Base-by-base conservation (phyloP, 2,329 filamentous ascomycete genomes). In the Metarhizium sp. region DNA sequence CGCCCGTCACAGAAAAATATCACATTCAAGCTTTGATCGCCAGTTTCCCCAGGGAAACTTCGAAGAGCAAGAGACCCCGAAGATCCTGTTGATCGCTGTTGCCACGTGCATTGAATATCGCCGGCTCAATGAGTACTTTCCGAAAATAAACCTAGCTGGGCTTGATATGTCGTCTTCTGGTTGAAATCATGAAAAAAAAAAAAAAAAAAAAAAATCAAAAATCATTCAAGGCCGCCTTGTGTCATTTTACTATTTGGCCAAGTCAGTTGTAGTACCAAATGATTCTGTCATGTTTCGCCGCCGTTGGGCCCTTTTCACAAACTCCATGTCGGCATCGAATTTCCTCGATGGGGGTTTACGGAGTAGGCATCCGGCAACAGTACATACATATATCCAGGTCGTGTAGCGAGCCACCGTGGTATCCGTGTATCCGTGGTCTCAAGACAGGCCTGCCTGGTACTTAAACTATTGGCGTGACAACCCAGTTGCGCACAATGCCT, bases 71-170 rank as follows among this genome's bases (percentile, higher is more conserved):
- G 16, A 52, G 53, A 50, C 36, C 18, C 46, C 57, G 55, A 57
- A 52, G 55, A 58, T 57, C 57, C 47, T 51, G 46, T 47, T 48
- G 45, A 48, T 48, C 45, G 4, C 14, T 16, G 8, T 14, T 14
- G 20, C 7, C 45, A 48, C 45, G 45, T 48, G 45, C 45, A 13
- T 30, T 29, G 2, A 30, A 30, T 48, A 6, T 48, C 20, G 14
- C 7, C 13, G 14, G 7, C 8, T 14, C 11, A 11, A 48, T 29
- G 20, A 8, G 6, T 11, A 11, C 18, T 14, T 45, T 16, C 42
- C 8, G 14, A 40, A 40, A 10, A 2, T 36, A 10, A 6, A 43
- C 40, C 6, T 43, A 10, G 40, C 40, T 14, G n/a, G 10, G 16
- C 40, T 43, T 43, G 14, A n/a, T 43, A 14, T 6, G 25, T 25